Percentiles rank a stretch among this genome's conserved stretches.
Evolutionary conservation across 108 stramenopile species (phyloP).

Genomic region (Stephanodiscus minutulus): DNA sequence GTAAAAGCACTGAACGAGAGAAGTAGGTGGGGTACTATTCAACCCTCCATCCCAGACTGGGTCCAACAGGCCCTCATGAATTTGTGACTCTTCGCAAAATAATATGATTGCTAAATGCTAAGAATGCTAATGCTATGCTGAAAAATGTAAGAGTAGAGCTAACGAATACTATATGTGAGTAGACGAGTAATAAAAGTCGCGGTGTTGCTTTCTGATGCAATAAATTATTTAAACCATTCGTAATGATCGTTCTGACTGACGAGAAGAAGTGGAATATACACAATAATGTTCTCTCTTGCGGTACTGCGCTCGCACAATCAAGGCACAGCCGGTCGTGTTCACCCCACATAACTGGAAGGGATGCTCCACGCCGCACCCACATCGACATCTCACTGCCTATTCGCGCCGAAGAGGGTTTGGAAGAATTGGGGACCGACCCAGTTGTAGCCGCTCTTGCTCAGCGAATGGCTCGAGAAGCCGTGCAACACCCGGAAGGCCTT

Average conservation of each 20-base stretch:
- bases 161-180: background rate
- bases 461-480: slow-evolving; percentile 24
- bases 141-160: background rate
- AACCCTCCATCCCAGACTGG: background rate
- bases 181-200: background rate
- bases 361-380: background rate
- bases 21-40: background rate
- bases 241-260: background rate
- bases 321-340: background rate
- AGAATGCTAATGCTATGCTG: background rate
- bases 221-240: background rate
- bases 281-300: no score
- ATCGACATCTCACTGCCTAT: slow-evolving; percentile 6
- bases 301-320: no score
- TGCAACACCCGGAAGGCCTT: slow-evolving; percentile 42
- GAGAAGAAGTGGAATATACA: no score
- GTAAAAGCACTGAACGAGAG: no score
- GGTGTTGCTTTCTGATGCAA: slow-evolving; percentile 2
- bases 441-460: slow-evolving; percentile 66
- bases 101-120: background rate
- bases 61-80: no score
- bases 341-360: background rate
- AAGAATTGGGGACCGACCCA: slow-evolving; percentile 75
- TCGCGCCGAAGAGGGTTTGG: slow-evolving; percentile 53
- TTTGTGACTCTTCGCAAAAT: background rate